Base-by-base conservation (phyloP, 2,329 filamentous ascomycete genomes). In the Endothia cerciana region DNA sequence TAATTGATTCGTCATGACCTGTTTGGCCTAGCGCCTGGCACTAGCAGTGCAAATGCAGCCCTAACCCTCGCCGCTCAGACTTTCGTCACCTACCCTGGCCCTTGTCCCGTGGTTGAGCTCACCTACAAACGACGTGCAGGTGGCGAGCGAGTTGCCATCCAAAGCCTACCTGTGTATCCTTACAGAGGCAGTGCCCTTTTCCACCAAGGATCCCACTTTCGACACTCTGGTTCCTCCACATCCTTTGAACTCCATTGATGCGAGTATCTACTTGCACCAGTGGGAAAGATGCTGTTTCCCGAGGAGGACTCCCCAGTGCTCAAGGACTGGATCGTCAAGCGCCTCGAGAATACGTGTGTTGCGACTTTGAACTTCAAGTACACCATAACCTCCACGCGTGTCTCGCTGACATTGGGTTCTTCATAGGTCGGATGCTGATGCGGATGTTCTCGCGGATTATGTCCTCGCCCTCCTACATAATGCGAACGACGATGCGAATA, bases 361-460 rank as follows among this genome's bases (percentile, higher is more conserved):
- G 51, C 51, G 47, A 38, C 60, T 53, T 13, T 60, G 49, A 19
- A 66, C 53, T 57, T 25, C 64, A 56, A n/a, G 40, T 62, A 63
- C 40, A 59, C 33, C 38, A 6, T 15, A 13, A 15, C 10, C 30
- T 22, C 6, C 11, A 11, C 28, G 45, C 13, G 30, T 41, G 5
- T 17, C 11, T 22, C 4, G n/a, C 67, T 69, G 19, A 69, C 40
- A 8, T 49, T 59, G 66, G n/a, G 6, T 6, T 4, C 25, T 10
- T 25, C 58, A 36, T 69, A 92, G 91, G 62, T 92, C 90, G 36
- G 91, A 94, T 73, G 91, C 91, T 60, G 92, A 95, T 74, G 86
- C 89, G 40, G 91, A 93, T 73, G 91, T 94, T 5, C 87, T 95
- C 3, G 91, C 91, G 57, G 92, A 95, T 72, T 95, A 94, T 74